Evolutionary conservation across 75 land plant species (phyloP).

Genomic region (Sequoiadendron giganteum): DNA sequence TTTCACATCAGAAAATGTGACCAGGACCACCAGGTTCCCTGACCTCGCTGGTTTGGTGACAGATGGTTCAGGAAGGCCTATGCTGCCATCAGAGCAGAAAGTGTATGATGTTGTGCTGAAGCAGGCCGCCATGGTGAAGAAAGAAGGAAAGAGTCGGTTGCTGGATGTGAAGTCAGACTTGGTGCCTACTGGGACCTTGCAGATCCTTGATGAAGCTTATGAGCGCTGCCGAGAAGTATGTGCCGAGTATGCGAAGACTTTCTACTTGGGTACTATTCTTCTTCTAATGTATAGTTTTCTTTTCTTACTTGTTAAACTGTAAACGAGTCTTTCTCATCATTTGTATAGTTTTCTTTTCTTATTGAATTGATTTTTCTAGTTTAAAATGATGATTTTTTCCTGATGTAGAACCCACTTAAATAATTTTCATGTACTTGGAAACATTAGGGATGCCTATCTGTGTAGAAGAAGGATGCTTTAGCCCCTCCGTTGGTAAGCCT

Average conservation of each 20-base stretch:
- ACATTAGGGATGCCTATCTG: neutral
- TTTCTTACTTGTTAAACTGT: neutral
- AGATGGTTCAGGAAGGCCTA: slow-evolving; percentile 12
- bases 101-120: slow-evolving; percentile 73
- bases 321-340: neutral
- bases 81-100: slow-evolving; percentile 49
- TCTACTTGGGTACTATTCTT: slow-evolving; percentile 36
- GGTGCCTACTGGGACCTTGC: slow-evolving; percentile 6
- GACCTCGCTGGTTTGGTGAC: neutral
- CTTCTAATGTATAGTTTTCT: neutral
- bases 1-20: neutral
- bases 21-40: neutral
- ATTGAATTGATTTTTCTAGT: neutral
- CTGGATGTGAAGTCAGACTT: slow-evolving; percentile 8
- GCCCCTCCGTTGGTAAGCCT: neutral
- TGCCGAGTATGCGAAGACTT: slow-evolving; percentile 54
- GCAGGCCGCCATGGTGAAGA: slow-evolving; percentile 73
- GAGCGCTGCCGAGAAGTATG: slow-evolving; percentile 54
- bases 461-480: neutral
- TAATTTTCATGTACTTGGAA: neutral
- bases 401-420: neutral
- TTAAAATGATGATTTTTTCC: neutral
- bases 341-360: neutral
- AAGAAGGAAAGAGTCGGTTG: slow-evolving; percentile 17
- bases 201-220: slow-evolving; percentile 42